Evolutionary conservation across 2,329 filamentous ascomycete genomes (phyloP).

Genomic region (Rosellinia necatrix): DNA sequence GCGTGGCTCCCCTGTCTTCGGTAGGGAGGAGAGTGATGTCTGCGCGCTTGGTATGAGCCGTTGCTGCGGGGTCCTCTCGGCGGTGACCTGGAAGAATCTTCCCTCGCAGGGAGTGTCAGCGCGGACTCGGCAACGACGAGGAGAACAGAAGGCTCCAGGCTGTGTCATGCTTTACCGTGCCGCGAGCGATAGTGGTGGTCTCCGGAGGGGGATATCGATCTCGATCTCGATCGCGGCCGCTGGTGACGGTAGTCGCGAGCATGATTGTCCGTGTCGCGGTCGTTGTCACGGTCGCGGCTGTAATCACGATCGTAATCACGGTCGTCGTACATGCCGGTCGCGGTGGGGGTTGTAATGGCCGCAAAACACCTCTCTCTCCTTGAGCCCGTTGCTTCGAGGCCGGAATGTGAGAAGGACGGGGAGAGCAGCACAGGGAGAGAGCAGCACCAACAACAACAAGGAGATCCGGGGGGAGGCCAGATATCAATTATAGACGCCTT

Average conservation of each 20-base stretch:
- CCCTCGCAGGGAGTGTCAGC: slow-evolving; percentile 43
- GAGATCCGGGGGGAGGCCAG: too few species aligned
- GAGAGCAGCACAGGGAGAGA: background rate
- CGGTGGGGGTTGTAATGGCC: too few species aligned
- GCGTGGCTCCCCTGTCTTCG: slow-evolving; percentile 24
- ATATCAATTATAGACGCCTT: too few species aligned
- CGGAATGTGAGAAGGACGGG: background rate
- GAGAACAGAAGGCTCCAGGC: slow-evolving; percentile 39
- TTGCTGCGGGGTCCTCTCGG: slow-evolving; percentile 37
- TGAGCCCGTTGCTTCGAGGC: background rate
- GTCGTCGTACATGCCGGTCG: slow-evolving; percentile 41
- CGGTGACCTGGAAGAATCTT: slow-evolving; percentile 42
- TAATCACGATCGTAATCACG: slow-evolving; percentile 38
- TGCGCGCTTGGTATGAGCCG: slow-evolving; percentile 33
- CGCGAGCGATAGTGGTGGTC: slow-evolving; percentile 42
- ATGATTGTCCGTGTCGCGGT: slow-evolving; percentile 36
- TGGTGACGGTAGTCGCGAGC: slow-evolving; percentile 33
- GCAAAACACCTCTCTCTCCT: background rate
- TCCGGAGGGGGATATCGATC: slow-evolving; percentile 38
- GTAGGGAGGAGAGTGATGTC: slow-evolving; percentile 29
- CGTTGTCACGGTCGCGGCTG: slow-evolving; percentile 14
- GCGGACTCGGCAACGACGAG: slow-evolving; percentile 36
- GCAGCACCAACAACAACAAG: too few species aligned
- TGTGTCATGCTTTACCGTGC: slow-evolving; percentile 44
- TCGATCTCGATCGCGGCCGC: slow-evolving; percentile 39